Base-by-base conservation (phyloP, 345 rosid species). In the Pistacia atlantica region DNA sequence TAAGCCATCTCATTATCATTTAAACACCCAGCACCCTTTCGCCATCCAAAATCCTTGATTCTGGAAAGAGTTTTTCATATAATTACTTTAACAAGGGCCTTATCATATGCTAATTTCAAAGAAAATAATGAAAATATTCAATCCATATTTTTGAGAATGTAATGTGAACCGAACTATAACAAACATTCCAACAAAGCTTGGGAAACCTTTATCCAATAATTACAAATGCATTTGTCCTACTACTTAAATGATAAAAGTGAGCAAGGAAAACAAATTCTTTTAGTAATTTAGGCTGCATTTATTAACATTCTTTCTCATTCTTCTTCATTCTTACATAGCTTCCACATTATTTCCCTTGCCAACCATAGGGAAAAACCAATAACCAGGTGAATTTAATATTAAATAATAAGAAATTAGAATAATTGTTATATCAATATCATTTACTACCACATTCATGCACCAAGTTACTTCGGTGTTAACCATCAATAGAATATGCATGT, bases 31-130 rank as follows among this genome's bases (percentile, higher is more conserved):
- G 85, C 72, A 77, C 72, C 78, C 63, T 88, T 88, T 88, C 8
- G 58, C 74, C 78, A 75, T 80, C 89, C 91, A 88, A 83, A 76
- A 74, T 33, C 87, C 81, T 62, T 86, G 86, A 81, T 86, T 86
- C 89, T 83, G 89, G 71, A 76, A 83, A 78, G 75, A 79, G 58
- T 51, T 42, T 55, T 49, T 38, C 4, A 72, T 18, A 64, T 45
- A 64, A 72, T 46, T 42, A 64, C 52, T 56, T 35, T 18, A 69
- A 72, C 33, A 65, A 65, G 6, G 20, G 65, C 54, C 28, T 33
- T 6, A 20, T 64, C 42, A 20, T 62, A 75, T 38, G 11, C 25
- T 55, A 55, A 35, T 46, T 12, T 42, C 6, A 49, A 31, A 48
- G 59, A 67, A 33, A 61, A 72, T 22, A 62, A 54, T 11, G 46